Conservation (phyloP, 176 grass and related monocot species). For the Ensete ventricosum region DNA sequence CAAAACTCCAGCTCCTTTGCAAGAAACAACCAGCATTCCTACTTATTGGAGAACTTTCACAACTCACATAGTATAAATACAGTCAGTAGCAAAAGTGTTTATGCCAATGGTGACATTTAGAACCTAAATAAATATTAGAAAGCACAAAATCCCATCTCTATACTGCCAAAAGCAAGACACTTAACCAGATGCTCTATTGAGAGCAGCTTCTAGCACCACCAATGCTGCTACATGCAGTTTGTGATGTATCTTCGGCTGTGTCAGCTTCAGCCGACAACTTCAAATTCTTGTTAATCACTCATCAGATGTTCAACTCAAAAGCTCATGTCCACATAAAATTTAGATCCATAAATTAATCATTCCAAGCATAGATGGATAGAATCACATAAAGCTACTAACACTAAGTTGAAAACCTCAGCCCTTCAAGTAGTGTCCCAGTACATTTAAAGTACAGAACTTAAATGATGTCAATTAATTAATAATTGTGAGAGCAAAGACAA, state of each 20-base stretch:
- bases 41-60: neutral
- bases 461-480: neutral
- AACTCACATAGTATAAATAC: neutral
- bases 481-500: neutral
- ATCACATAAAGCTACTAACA: too few relatives aligned
- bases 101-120: neutral
- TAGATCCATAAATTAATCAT: too few relatives aligned
- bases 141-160: neutral
- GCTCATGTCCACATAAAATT: too few relatives aligned
- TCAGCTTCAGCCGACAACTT: too few relatives aligned
- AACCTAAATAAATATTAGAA: neutral
- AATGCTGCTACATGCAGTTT: neutral
- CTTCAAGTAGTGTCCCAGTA: neutral
- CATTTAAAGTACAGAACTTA: neutral
- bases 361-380: too few relatives aligned
- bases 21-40: neutral
- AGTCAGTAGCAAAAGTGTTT: neutral
- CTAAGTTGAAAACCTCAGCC: neutral
- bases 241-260: too few relatives aligned
- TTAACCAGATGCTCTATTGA: neutral
- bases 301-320: too few relatives aligned
- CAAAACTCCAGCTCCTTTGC: neutral
- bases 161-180: neutral
- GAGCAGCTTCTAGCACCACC: neutral
- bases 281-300: too few relatives aligned